Base-by-base conservation (phyloP, 345 rosid species). In the Cochlearia excelsa region DNA sequence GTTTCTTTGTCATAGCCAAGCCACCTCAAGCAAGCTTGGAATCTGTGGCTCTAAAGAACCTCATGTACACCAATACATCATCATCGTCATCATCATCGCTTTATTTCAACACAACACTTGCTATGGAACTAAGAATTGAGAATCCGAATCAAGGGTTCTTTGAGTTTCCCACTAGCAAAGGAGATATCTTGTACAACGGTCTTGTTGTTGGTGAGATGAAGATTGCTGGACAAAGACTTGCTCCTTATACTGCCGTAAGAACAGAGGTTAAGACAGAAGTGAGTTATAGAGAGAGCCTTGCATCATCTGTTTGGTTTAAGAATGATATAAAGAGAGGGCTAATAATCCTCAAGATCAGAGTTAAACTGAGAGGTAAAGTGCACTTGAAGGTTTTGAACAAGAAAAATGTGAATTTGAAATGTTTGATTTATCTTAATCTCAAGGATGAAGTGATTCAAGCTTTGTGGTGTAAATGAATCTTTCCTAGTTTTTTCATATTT, bases 51-150 rank as follows among this genome's bases (percentile, higher is more conserved):
- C 1, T 72, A 46, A 72, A 16, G 49, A 60, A 61, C 75, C 67
- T 66, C 48, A 53, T 26, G 30, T 60, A 72, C 62, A 66, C 59
- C 4, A 3, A 54, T 54, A 38, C 67, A 38, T 4, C 57, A 26
- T 46, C 70, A 50, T 4, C 57, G n/a, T 46, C 70, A 50, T 57
- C 69, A 38, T 55, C 65, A 30, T 40, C 46, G 37, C 63, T 51
- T 66, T 72, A 46, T 51, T 72, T 72, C 53, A 72, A 60, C 26
- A 48, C 72, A 28, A 72, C 71, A 59, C 46, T 72, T 0, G 67
- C 29, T 31, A 46, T 71, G 61, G 30, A 27, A 35, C 29, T 71
- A 16, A 59, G 53, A 65, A 46, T 58, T 1, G 34, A 71, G 58
- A 71, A 65, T 46, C 67, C 71, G 2, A 71, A 71, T 37, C 29